phyloP scores from a whole-genome alignment of 768 basidiomycete genomes.

The Suillus americanus region DNA sequence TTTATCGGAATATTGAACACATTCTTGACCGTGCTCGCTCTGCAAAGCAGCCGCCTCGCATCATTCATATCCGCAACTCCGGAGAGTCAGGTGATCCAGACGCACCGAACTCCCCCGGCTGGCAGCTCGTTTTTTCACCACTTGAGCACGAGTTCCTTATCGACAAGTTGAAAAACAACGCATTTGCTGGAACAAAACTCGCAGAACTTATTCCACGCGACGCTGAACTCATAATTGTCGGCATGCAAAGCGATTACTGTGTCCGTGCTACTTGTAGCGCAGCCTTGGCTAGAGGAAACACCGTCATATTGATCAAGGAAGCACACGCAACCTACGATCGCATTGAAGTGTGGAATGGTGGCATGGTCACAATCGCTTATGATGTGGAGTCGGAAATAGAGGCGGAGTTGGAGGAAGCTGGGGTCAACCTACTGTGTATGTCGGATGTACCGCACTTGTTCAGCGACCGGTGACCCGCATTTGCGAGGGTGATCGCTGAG shows the following conservation, averaged over 20 bases:
- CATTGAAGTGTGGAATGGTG: conserved; percentile 59
- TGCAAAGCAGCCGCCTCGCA: conserved; percentile 47
- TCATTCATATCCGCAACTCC: conserved; percentile 67
- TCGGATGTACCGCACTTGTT: conserved; percentile 61
- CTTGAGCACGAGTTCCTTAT: conserved; percentile 51
- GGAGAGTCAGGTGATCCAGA: conserved; percentile 64
- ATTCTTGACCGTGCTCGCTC: conserved; percentile 53
- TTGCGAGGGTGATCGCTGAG: not conserved
- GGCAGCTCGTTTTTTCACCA: conserved; percentile 60
- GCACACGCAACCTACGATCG: conserved; percentile 72
- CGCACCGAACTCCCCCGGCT: conserved; percentile 53
- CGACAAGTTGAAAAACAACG: conserved; percentile 71
- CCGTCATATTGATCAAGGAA: conserved; percentile 59
- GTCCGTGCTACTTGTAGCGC: conserved; percentile 57
- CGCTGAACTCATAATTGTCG: conserved; percentile 65
- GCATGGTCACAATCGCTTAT: conserved; percentile 50
- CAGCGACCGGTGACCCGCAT: conserved; percentile 45
- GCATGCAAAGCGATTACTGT: conserved; percentile 68
- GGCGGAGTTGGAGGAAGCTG: conserved; percentile 66
- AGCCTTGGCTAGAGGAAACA: conserved; percentile 63
- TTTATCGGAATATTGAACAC: conserved; percentile 46
- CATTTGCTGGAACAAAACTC: conserved; percentile 60
- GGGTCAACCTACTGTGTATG: conserved; percentile 66
- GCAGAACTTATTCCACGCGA: conserved; percentile 47
- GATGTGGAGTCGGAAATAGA: conserved; percentile 61